A percentile compares a stretch with the other conserved stretches of the same genome.
These are phyloP conservation scores for Dothiorella sarmentorum DNA, from an alignment of 2,329 filamentous ascomycete genomes.

Conservation along the genomic window DNA sequence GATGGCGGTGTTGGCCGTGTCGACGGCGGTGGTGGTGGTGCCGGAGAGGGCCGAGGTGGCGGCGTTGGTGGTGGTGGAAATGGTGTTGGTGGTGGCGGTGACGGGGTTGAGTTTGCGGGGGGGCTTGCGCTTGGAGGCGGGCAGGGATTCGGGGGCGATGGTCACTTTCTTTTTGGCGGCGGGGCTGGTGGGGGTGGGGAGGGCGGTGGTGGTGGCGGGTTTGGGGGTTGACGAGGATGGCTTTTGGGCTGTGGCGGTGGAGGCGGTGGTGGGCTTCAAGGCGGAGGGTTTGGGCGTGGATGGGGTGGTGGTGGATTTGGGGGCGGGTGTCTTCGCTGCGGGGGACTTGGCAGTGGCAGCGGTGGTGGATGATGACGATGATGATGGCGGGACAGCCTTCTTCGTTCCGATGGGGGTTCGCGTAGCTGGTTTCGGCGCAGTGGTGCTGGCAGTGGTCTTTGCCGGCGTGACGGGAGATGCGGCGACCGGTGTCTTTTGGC, in stretches of 20 bases:
- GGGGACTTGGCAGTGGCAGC: constrained; percentile 8
- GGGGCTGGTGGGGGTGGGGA: constrained; percentile 22
- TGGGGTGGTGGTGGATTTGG: constrained; percentile 21
- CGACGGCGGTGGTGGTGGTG: constrained; percentile 34
- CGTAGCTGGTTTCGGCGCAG: neutral
- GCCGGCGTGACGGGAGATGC: constrained; percentile 3
- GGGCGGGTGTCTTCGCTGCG: constrained; percentile 18
- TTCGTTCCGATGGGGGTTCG: constrained; percentile 2
- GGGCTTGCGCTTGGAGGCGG: neutral
- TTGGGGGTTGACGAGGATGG: neutral
- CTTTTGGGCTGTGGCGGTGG: neutral
- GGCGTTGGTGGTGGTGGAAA: constrained; percentile 32
- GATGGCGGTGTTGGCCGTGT: constrained; percentile 38
- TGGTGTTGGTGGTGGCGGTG: too few species aligned
- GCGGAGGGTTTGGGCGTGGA: constrained; percentile 25
- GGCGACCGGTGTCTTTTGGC: constrained; percentile 22
- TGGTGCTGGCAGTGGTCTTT: constrained; percentile 7
- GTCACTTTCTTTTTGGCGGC: constrained; percentile 34
- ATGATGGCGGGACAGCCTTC: neutral
- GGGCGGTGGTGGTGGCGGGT: constrained; percentile 20
- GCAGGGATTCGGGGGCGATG: constrained; percentile 19
- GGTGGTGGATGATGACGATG: too few species aligned
- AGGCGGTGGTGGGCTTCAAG: neutral
- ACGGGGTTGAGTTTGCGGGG: constrained; percentile 6
- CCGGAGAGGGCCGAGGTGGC: constrained; percentile 36